phyloP scores from a whole-genome alignment of 768 basidiomycete genomes.

The Kwoniella newhampshirensis region DNA sequence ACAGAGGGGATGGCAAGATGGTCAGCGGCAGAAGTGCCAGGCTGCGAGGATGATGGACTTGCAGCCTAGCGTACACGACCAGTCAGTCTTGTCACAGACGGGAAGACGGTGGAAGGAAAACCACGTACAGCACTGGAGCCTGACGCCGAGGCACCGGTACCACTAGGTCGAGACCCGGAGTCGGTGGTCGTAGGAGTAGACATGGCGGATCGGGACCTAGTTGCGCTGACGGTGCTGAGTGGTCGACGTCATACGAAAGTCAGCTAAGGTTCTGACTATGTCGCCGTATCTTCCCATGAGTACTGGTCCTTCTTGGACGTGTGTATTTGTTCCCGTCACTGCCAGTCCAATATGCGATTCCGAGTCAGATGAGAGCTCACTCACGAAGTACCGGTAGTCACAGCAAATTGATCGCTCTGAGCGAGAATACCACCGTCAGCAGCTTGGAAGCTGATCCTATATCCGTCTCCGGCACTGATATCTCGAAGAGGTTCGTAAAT shows the following conservation, averaged over 20 bases:
- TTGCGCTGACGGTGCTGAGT: constrained; percentile 10
- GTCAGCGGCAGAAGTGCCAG: constrained; percentile 13
- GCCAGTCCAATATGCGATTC: too few relatives aligned
- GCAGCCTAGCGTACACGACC: neutral
- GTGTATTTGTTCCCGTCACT: too few relatives aligned
- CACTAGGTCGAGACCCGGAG: constrained; percentile 1
- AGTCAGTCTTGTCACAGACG: too few relatives aligned
- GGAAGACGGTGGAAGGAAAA: neutral
- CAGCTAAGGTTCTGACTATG: constrained; percentile 9
- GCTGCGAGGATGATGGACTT: constrained; percentile 3
- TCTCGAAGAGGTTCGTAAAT: constrained; percentile 29
- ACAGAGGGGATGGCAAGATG: constrained; percentile 1
- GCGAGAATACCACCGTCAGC: constrained; percentile 33
- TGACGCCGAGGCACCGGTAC: neutral
- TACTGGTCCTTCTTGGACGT: too few relatives aligned
- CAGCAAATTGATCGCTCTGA: constrained; percentile 39
- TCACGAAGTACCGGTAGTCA: constrained; percentile 33
- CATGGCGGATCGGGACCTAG: constrained; percentile 12
- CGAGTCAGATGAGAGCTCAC: constrained; percentile 1
- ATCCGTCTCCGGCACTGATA: constrained; percentile 19
- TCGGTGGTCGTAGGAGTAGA: constrained; percentile 11
- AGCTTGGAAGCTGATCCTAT: constrained; percentile 27
- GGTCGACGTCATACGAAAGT: constrained; percentile 3
- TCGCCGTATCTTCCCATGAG: neutral
- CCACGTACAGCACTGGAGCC: constrained; percentile 13